Conservation (phyloP, 495 filamentous ascomycete genomes). For the Sporormia fimetaria region DNA sequence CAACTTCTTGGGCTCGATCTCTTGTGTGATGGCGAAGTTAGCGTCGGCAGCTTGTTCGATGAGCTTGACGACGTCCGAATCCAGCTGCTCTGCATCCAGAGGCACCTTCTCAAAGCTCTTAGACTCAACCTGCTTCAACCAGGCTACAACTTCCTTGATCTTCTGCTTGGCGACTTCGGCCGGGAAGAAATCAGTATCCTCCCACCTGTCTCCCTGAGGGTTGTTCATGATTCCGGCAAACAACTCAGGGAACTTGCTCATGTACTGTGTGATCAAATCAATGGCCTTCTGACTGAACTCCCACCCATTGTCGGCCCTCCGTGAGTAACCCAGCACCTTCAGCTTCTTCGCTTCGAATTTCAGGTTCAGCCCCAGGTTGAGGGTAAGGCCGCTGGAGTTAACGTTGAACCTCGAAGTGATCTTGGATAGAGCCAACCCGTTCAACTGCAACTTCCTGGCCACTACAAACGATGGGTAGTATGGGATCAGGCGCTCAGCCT, state of each 20-base stretch:
- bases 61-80: slow-evolving; percentile 72
- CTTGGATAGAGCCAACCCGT: slow-evolving; percentile 82
- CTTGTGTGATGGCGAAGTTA: slow-evolving; percentile 40
- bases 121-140: slow-evolving; percentile 81
- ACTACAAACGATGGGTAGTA: slow-evolving; percentile 83
- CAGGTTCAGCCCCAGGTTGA: slow-evolving; percentile 89
- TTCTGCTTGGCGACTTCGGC: slow-evolving; percentile 56
- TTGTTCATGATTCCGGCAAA: slow-evolving; percentile 74
- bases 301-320: slow-evolving; percentile 74
- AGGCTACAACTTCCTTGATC: slow-evolving; percentile 78
- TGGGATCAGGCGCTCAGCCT: slow-evolving; percentile 52
- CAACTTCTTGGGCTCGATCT: slow-evolving; percentile 50
- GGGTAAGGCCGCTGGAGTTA: slow-evolving; percentile 57
- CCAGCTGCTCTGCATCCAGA: slow-evolving; percentile 88
- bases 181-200: slow-evolving; percentile 79
- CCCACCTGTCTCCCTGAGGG: slow-evolving; percentile 58
- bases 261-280: slow-evolving; percentile 70
- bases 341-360: slow-evolving; percentile 93
- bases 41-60: slow-evolving; percentile 69
- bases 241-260: slow-evolving; percentile 89
- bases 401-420: slow-evolving; percentile 90
- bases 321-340: slow-evolving; percentile 93
- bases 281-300: slow-evolving; percentile 86
- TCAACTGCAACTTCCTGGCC: slow-evolving; percentile 66
- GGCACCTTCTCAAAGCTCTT: slow-evolving; percentile 89